These are phyloP conservation scores for Cokeromyces recurvatus DNA, from an alignment of 371 early-diverging fungal species.

Conservation along the genomic window DNA sequence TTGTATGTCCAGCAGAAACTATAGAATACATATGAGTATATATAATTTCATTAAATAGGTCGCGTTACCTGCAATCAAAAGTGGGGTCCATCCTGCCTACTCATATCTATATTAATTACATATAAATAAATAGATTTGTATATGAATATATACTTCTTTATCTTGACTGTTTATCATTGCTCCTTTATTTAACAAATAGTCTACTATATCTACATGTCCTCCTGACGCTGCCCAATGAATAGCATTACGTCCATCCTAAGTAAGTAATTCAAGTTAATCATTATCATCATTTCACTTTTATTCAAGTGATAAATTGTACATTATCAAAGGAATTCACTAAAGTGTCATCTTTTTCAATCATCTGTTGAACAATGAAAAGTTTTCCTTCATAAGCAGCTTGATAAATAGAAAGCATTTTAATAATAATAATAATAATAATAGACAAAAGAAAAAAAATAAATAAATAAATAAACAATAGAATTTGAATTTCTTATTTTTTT, in stretches of 20 bases:
- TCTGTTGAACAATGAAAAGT: conserved; percentile 45
- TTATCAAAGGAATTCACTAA: conserved; percentile 51
- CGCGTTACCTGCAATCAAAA: conserved; percentile 65
- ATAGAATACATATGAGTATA: conserved; percentile 1
- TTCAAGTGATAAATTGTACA: conserved; percentile 24
- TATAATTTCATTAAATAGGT: too few species aligned
- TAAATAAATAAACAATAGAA: too few species aligned
- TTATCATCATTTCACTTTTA: too few species aligned
- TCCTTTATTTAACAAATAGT: conserved; percentile 60
- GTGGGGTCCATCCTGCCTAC: conserved; percentile 57
- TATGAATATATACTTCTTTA: conserved; percentile 34
- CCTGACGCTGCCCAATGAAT: conserved; percentile 62
- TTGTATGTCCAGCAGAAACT: conserved; percentile 53
- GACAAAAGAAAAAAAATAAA: conserved; percentile 3
- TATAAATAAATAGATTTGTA: not conserved
- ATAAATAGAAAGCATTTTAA: conserved; percentile 31
- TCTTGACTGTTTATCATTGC: conserved; percentile 51
- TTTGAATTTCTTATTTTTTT: too few species aligned
- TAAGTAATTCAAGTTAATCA: conserved; percentile 3
- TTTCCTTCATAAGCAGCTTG: conserved; percentile 56
- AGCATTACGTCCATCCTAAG: conserved; percentile 33
- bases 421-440: too few species aligned
- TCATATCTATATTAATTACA: not conserved
- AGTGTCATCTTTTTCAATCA: conserved; percentile 43
- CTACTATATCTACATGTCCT: conserved; percentile 59